Percentiles rank a stretch among this genome's conserved stretches.
Evolutionary conservation across 768 basidiomycete species (phyloP).

Genomic region (Pisolithus tinctorius): DNA sequence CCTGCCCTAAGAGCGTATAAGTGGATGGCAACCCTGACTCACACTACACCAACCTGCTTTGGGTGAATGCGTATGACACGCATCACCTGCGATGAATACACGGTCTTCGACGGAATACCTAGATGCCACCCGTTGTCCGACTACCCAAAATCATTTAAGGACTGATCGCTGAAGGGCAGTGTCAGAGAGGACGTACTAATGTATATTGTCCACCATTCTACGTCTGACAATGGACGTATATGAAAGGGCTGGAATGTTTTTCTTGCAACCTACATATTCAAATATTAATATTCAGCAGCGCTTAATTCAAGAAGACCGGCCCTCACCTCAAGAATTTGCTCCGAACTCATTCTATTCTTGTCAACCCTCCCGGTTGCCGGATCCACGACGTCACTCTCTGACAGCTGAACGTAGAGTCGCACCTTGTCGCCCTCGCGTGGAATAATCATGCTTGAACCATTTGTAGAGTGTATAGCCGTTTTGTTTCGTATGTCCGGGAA

Average conservation of each 20-base stretch:
- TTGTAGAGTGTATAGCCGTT: slow-evolving; percentile 59
- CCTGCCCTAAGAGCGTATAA: slow-evolving; percentile 44
- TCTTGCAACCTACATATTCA: slow-evolving; percentile 39
- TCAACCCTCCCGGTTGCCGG: slow-evolving; percentile 44
- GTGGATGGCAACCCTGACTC: not conserved
- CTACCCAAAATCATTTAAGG: slow-evolving; percentile 25
- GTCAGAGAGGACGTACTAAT: slow-evolving; percentile 37
- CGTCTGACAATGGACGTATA: slow-evolving; percentile 39
- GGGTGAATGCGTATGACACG: slow-evolving; percentile 63
- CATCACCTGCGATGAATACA: slow-evolving; percentile 73
- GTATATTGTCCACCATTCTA: slow-evolving; percentile 73
- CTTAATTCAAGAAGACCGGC: not conserved
- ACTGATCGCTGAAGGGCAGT: not conserved
- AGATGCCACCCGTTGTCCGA: slow-evolving; percentile 70
- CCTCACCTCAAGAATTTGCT: slow-evolving; percentile 47
- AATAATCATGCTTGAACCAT: slow-evolving; percentile 67
- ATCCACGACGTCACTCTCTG: slow-evolving; percentile 40
- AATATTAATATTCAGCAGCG: too few species aligned
- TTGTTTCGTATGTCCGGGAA: slow-evolving; percentile 72
- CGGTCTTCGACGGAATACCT: slow-evolving; percentile 54
- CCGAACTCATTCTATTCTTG: slow-evolving; percentile 42
- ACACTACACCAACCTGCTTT: slow-evolving; percentile 43
- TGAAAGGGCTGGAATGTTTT: slow-evolving; percentile 52
- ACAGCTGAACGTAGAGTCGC: slow-evolving; percentile 66
- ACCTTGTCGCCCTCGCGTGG: slow-evolving; percentile 65